Conservation (phyloP, 2,329 filamentous ascomycete species). For the Canariomyces notabilis region DNA sequence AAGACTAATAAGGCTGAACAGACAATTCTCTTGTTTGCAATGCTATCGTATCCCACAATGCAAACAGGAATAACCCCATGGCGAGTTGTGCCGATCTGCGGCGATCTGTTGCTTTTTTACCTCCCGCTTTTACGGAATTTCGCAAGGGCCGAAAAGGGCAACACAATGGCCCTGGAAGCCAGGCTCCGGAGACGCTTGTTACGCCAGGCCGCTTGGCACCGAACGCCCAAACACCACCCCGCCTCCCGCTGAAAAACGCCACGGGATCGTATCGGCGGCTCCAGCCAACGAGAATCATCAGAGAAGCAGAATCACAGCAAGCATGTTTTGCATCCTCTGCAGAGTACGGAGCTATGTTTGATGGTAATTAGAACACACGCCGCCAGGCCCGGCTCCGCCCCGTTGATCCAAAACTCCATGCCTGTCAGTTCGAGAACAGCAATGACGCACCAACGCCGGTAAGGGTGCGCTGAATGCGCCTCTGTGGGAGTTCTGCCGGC, state of each 20-base stretch:
- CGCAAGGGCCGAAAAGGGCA: not conserved
- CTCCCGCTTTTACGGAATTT: not conserved
- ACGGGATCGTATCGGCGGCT: not conserved
- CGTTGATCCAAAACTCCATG: constrained; percentile 2
- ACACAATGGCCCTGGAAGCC: not conserved
- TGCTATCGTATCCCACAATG: not conserved
- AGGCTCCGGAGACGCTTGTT: constrained; percentile 3
- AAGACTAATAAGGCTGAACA: not conserved
- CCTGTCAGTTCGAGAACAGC: not conserved
- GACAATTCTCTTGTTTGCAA: not conserved
- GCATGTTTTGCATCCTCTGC: constrained; percentile 10
- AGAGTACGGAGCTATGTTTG: too few relatives aligned
- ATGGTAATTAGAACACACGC: too few relatives aligned
- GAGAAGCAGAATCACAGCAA: too few relatives aligned
- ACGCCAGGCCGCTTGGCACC: constrained; percentile 10
- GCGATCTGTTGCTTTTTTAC: not conserved
- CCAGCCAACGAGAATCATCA: not conserved
- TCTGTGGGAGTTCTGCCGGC: not conserved
- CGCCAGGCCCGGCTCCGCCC: constrained; percentile 1
- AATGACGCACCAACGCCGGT: too few relatives aligned
- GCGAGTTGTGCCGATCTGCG: not conserved
- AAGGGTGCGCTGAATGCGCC: too few relatives aligned
- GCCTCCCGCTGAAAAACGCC: constrained; percentile 4
- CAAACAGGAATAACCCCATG: not conserved
- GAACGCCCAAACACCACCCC: constrained; percentile 12